Evolutionary conservation across 176 grass and related monocot species (phyloP).

Genomic region (Chrysopogon serrulatus): DNA sequence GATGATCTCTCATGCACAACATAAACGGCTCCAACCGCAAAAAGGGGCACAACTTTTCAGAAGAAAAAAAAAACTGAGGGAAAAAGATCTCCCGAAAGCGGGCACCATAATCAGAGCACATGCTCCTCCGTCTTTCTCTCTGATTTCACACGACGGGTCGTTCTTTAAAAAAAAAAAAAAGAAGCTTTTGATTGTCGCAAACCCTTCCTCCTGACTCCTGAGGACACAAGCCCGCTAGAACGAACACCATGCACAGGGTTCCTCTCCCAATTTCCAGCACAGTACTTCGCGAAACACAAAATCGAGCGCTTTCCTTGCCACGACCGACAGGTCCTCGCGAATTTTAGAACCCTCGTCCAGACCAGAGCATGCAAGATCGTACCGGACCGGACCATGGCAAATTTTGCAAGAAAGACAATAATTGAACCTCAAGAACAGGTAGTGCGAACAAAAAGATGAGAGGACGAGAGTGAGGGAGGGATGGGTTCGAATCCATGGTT

Average conservation of each 20-base stretch:
- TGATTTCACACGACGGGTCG: constrained; percentile 10
- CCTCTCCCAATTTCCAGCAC: neutral
- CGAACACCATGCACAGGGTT: neutral
- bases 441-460: neutral
- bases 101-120: neutral
- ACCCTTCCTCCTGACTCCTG: neutral
- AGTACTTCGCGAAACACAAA: neutral
- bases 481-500: neutral
- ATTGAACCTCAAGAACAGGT: neutral
- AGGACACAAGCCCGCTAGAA: neutral
- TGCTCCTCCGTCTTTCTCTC: neutral
- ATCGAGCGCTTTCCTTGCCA: neutral
- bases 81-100: constrained; percentile 16
- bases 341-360: neutral
- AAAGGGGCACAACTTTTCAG: constrained; percentile 23
- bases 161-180: neutral
- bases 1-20: constrained; percentile 4
- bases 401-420: neutral
- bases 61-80: neutral
- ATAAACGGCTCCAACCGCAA: constrained; percentile 19
- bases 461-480: neutral
- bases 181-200: neutral
- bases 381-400: neutral
- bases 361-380: neutral
- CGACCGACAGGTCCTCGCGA: neutral